Evolutionary conservation across 164 flowering plant species (phyloP).

Genomic region (Amborella trichopoda): DNA sequence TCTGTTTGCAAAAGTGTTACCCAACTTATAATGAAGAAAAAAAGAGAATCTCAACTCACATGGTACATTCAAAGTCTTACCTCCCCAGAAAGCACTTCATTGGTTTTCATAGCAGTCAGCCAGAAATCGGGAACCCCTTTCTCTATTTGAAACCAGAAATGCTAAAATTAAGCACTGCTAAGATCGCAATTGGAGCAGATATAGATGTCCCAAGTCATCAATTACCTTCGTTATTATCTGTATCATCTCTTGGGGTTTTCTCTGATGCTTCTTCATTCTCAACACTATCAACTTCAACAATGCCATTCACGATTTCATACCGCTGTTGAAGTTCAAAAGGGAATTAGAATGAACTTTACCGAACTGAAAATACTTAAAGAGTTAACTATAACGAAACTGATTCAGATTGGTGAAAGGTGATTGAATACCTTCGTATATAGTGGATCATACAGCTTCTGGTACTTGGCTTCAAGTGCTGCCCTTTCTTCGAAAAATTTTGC

Average conservation of each 20-base stretch:
- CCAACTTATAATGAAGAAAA: background rate
- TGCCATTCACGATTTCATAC: conserved; percentile 75
- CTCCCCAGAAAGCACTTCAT: conserved; percentile 27
- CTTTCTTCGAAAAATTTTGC: conserved; percentile 22
- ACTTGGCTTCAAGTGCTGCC: conserved; percentile 20
- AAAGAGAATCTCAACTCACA: background rate
- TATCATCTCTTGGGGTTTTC: conserved; percentile 23
- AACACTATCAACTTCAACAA: conserved; percentile 56
- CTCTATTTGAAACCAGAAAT: conserved; percentile 8
- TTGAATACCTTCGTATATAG: conserved; percentile 13
- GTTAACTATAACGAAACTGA: too few relatives aligned
- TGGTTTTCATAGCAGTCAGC: conserved; percentile 30
- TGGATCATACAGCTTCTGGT: conserved; percentile 21
- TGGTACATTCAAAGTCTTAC: conserved; percentile 3
- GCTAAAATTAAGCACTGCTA: background rate
- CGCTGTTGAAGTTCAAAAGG: conserved; percentile 32
- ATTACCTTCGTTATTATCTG: too few relatives aligned
- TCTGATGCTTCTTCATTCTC: conserved; percentile 23
- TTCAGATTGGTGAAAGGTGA: too few relatives aligned
- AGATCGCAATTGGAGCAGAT: too few relatives aligned
- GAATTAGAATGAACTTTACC: background rate
- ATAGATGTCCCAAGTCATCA: too few relatives aligned
- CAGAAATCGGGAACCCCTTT: conserved; percentile 32
- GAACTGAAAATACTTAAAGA: too few relatives aligned
- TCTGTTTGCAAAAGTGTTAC: conserved; percentile 7